Evolutionary conservation across 2,329 filamentous ascomycete species (phyloP).

Genomic region (Claviceps sp.): DNA sequence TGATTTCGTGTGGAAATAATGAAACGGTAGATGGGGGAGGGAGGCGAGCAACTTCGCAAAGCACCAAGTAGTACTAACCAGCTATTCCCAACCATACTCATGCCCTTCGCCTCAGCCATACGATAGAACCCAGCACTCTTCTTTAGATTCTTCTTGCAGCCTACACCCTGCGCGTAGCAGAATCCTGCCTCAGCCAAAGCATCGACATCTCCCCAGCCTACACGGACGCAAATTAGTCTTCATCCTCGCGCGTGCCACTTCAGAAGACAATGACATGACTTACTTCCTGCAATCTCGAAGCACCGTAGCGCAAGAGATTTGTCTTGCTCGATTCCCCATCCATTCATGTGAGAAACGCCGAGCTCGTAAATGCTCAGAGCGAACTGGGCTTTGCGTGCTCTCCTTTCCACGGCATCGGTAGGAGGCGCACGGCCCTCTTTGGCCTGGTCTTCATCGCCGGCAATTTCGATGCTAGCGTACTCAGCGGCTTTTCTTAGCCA

Average conservation of each 20-base stretch:
- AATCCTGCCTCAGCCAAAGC: slow-evolving; percentile 89
- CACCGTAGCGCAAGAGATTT: slow-evolving; percentile 77
- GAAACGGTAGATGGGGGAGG: too few relatives aligned
- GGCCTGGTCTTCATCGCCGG: slow-evolving; percentile 59
- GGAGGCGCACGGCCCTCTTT: slow-evolving; percentile 43
- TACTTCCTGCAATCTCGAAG: slow-evolving; percentile 87
- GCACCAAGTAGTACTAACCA: slow-evolving; percentile 50
- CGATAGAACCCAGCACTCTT: slow-evolving; percentile 88
- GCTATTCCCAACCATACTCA: slow-evolving; percentile 96
- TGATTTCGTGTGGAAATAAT: too few relatives aligned
- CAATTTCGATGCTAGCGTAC: slow-evolving; percentile 66
- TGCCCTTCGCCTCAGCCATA: slow-evolving; percentile 79
- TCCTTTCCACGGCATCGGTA: slow-evolving; percentile 55
- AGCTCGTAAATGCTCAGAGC: slow-evolving; percentile 93
- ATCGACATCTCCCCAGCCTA: slow-evolving; percentile 87
- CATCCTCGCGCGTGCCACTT: neutral
- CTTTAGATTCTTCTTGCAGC: slow-evolving; percentile 91
- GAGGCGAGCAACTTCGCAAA: neutral
- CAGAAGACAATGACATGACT: slow-evolving; percentile 19
- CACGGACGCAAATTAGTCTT: neutral
- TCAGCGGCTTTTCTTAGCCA: slow-evolving; percentile 91
- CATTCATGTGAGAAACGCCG: slow-evolving; percentile 93
- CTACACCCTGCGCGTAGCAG: slow-evolving; percentile 87
- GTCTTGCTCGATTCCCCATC: slow-evolving; percentile 93
- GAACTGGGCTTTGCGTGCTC: slow-evolving; percentile 82